Conservation (phyloP, 371 early-diverging fungal species). For the Apophysomyces trapeziformis region DNA sequence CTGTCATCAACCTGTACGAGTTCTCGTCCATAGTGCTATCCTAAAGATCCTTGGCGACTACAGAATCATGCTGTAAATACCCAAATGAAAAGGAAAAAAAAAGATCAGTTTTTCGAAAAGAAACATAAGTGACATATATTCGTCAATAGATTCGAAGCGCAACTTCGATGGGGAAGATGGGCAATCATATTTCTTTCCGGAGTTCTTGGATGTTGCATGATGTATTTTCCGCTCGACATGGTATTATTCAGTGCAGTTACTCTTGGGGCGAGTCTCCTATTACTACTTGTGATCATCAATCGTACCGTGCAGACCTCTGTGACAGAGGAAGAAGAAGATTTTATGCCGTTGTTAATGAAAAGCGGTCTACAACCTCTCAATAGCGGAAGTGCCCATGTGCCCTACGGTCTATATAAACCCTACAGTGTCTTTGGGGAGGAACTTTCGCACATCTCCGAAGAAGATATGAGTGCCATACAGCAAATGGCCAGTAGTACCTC, state of each 20-base stretch:
- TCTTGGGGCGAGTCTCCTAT: not conserved
- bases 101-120: constrained; percentile 8
- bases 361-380: constrained; percentile 31
- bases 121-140: not conserved
- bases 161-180: constrained; percentile 19
- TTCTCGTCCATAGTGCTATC: constrained; percentile 31
- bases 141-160: not conserved
- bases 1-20: constrained; percentile 35
- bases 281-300: constrained; percentile 14
- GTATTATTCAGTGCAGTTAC: not conserved
- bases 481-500: constrained; percentile 25
- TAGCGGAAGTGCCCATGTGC: constrained; percentile 19
- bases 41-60: constrained; percentile 42
- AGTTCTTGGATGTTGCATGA: not conserved
- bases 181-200: not conserved
- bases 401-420: constrained; percentile 36
- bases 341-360: constrained; percentile 38
- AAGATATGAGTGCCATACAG: constrained; percentile 42
- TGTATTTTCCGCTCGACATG: constrained; percentile 1
- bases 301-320: constrained; percentile 21
- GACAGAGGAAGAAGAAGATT: constrained; percentile 36
- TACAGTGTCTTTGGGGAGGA: constrained; percentile 54
- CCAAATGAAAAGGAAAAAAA: not conserved
- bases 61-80: constrained; percentile 34
- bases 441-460: constrained; percentile 51